Conservation (phyloP, 768 basidiomycete genomes). For the Antrodiella citrinella region DNA sequence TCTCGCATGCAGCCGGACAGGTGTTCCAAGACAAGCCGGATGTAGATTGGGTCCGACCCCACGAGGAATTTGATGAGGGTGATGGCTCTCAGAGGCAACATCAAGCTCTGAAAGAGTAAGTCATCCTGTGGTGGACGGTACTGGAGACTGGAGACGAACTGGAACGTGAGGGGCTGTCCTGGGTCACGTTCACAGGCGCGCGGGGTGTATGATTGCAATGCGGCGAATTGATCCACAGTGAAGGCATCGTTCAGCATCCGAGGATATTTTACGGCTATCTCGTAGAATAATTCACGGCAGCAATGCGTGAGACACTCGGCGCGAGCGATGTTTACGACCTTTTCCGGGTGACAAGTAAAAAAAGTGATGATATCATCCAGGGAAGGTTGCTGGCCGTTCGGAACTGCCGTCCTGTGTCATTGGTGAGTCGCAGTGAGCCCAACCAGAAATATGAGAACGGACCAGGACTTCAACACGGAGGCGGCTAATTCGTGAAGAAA, state of each 20-base stretch:
- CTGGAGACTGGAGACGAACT: background rate
- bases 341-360: too few species aligned
- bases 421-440: too few species aligned
- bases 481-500: background rate
- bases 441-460: too few species aligned
- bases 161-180: background rate
- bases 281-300: background rate
- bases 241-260: background rate
- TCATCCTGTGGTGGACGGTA: background rate
- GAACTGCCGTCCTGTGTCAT: background rate
- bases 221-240: background rate
- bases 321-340: too few species aligned
- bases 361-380: background rate
- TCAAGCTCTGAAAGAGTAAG: background rate
- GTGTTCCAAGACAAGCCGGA: too few species aligned
- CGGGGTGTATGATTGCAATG: background rate
- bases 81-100: background rate
- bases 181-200: background rate
- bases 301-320: background rate
- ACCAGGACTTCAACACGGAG: background rate
- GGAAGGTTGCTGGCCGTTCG: background rate
- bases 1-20: too few species aligned
- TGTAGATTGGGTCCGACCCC: too few species aligned
- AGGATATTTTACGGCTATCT: background rate
- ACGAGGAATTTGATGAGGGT: background rate